Evolutionary conservation across 2,329 filamentous ascomycete genomes (phyloP).

Genomic region (Verticillium isaacii): DNA sequence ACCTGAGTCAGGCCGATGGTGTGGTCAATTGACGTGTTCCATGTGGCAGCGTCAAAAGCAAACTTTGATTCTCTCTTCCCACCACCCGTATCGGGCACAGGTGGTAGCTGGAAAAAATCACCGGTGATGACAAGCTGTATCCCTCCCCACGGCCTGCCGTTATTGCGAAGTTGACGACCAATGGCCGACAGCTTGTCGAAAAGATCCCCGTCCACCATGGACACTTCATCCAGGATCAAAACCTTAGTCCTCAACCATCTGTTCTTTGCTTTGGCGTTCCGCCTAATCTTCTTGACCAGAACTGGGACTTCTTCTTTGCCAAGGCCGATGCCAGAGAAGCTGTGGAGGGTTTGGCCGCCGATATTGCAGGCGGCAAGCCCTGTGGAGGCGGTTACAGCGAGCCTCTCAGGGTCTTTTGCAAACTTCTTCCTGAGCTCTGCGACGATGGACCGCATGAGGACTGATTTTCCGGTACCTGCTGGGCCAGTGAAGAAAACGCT

Average conservation of each 20-base stretch:
- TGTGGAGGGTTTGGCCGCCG: conserved; percentile 91
- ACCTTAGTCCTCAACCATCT: conserved; percentile 87
- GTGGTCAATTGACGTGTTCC: conserved; percentile 89
- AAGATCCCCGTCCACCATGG: conserved; percentile 95
- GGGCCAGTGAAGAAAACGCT: conserved; percentile 98
- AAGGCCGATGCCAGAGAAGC: conserved; percentile 90
- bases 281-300: conserved; percentile 84
- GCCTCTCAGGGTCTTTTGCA: conserved; percentile 69
- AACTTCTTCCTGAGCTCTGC: conserved; percentile 72
- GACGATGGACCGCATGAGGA: conserved; percentile 91
- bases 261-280: conserved; percentile 80
- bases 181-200: conserved; percentile 95
- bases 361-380: conserved; percentile 96
- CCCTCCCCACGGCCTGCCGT: conserved; percentile 87
- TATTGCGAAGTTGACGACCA: conserved; percentile 80
- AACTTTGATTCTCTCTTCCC: conserved; percentile 70
- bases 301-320: conserved; percentile 81
- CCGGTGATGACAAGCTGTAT: conserved; percentile 95
- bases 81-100: conserved; percentile 68
- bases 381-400: conserved; percentile 93
- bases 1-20: conserved; percentile 94
- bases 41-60: conserved; percentile 86
- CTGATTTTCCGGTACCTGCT: conserved; percentile 94
- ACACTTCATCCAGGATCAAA: conserved; percentile 90
- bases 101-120: conserved; percentile 95